Evolutionary conservation across 148 eudicot genomes (phyloP), one percentile per base, ranked within the genome.

Genomic region (Cornus florida): DNA sequence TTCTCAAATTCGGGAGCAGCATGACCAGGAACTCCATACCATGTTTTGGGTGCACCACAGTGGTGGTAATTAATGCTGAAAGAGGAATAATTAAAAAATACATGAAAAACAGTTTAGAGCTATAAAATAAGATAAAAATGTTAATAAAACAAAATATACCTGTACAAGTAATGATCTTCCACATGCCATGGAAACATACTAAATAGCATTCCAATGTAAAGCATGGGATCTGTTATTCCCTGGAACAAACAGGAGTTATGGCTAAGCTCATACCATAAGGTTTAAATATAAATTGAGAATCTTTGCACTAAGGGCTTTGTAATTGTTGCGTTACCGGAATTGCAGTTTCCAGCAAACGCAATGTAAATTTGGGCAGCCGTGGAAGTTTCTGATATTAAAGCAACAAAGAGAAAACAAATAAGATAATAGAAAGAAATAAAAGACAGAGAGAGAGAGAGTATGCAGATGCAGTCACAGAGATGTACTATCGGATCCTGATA

Each of bases 181-280:
- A 93, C 95, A 80, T 93, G 97, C 97, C 97, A 93, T 23, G 93
- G 93, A 84, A 93, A 93, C 92, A 91, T 91, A 83, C 95, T 93
- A 73, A 93, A 93, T 46, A 93, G 86, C 97, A 93, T 91, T 80
- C 97, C 97, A 75, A 93, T 91, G 89, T 93, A 93, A 65, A 93
- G 95, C 97, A 93, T 91, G 39, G 97, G 97, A 78, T 90, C 93
- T 68, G 97, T 90, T 68, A 93, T 85, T 70, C 97, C 97, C 97
- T 93, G 86, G 56, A 79, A 66, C 64, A 71, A 75, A 68, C 32
- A 72, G 59, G 48, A 56, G 53, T 72, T 67, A 74, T 20, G 53
- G 33, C 20, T 77, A 23, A 64, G 4, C 24, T 32, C 22, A 32
- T 50, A 59, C 7, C 53, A 35, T 62, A 9, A 24, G 3, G 64